Conservation (phyloP, 2,329 filamentous ascomycete species). For the Aureobasidium vineae region DNA sequence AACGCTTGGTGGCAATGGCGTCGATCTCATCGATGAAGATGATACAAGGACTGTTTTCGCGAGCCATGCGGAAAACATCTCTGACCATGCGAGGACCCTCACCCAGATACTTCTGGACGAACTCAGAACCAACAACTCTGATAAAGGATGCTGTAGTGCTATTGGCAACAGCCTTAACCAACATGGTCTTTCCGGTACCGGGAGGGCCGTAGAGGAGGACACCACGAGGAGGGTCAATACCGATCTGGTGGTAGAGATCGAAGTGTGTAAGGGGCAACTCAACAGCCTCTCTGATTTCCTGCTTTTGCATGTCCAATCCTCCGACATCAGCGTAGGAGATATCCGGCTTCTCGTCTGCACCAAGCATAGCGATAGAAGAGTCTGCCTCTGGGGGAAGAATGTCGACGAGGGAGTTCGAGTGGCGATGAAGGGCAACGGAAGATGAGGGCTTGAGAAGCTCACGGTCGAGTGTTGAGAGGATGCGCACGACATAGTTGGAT, state of each 20-base stretch:
- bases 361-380: conserved; percentile 98
- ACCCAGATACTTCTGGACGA: conserved; percentile 97
- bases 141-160: conserved; percentile 98
- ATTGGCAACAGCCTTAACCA: conserved; percentile 98
- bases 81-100: conserved; percentile 98
- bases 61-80: conserved; percentile 98
- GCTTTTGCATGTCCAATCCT: conserved; percentile 99
- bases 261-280: conserved; percentile 97
- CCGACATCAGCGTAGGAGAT: conserved; percentile 97
- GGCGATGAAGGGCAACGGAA: conserved; percentile 93
- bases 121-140: conserved; percentile 95
- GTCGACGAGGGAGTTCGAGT: conserved; percentile 97
- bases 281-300: conserved; percentile 97
- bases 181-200: conserved; percentile 94
- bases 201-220: conserved; percentile 95
- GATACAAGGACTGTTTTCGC: conserved; percentile 96
- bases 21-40: conserved; percentile 99
- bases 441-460: conserved; percentile 98
- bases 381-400: conserved; percentile 98
- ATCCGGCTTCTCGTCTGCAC: conserved; percentile 94
- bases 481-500: conserved; percentile 98
- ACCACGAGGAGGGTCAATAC: conserved; percentile 95
- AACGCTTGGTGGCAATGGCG: conserved; percentile 97
- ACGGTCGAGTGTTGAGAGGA: conserved; percentile 95
- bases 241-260: conserved; percentile 98